phyloP scores from a whole-genome alignment of 495 filamentous ascomycete genomes.

The Parmelia sp. region DNA sequence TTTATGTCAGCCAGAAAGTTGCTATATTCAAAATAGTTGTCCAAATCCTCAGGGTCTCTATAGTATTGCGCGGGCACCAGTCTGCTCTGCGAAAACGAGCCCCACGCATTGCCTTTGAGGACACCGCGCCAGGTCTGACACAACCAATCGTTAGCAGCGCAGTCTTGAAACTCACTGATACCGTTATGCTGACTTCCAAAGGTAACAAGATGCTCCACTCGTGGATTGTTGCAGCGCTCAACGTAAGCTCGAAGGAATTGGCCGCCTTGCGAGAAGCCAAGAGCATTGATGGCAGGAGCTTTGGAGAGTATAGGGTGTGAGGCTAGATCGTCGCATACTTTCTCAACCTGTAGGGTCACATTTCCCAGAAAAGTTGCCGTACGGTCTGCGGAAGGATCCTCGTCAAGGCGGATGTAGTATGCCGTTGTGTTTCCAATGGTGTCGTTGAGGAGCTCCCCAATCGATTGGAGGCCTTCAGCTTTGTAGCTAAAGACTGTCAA shows the following conservation, averaged over 20 bases:
- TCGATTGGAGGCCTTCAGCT: constrained; percentile 60
- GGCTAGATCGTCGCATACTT: constrained; percentile 75
- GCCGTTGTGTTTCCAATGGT: constrained; percentile 77
- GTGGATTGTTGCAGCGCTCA: constrained; percentile 80
- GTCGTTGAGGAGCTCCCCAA: constrained; percentile 62
- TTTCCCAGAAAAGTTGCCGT: constrained; percentile 87
- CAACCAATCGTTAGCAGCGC: constrained; percentile 63
- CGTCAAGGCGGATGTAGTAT: constrained; percentile 71
- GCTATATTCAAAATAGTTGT: constrained; percentile 70
- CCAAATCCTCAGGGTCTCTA: constrained; percentile 64
- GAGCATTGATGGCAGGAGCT: constrained; percentile 75
- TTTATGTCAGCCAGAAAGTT: constrained; percentile 99
- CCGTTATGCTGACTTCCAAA: constrained; percentile 94
- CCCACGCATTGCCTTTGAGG: constrained; percentile 70
- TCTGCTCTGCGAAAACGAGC: constrained; percentile 60
- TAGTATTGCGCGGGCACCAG: constrained; percentile 96
- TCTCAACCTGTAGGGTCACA: constrained; percentile 67
- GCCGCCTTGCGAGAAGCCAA: constrained; percentile 94
- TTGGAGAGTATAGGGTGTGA: constrained; percentile 70
- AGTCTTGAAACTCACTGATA: constrained; percentile 71
- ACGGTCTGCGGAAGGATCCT: constrained; percentile 59
- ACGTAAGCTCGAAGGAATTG: constrained; percentile 93
- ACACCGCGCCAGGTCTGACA: constrained; percentile 72
- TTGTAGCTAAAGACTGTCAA: constrained; percentile 56
- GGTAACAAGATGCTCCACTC: constrained; percentile 76